Evolutionary conservation across 306 rosid genomes (phyloP).

Genomic region (Psophocarpus tetragonolobus): DNA sequence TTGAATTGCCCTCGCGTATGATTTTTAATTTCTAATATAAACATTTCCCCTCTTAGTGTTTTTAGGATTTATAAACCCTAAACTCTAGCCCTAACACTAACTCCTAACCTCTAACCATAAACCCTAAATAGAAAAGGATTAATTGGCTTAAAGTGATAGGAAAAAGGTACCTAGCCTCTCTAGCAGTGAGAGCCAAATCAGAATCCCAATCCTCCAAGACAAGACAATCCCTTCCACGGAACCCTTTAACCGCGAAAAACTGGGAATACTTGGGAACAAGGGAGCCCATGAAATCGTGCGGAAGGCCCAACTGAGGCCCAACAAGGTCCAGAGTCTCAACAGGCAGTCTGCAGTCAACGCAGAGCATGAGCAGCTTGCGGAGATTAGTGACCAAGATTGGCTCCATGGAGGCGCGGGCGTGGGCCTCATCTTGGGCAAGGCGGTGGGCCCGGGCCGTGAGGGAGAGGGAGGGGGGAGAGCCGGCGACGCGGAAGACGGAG

Average conservation of each 20-base stretch:
- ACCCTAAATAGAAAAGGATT: not conserved
- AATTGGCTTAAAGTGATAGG: not conserved
- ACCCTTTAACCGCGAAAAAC: conserved; percentile 53
- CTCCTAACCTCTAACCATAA: no score
- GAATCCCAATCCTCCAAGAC: conserved; percentile 85
- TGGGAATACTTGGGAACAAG: conserved; percentile 63
- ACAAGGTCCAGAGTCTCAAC: conserved; percentile 58
- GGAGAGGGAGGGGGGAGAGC: conserved; percentile 55
- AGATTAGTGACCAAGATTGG: conserved; percentile 69
- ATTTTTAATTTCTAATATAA: no score
- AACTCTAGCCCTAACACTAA: no score
- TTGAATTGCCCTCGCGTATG: no score
- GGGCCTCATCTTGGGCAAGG: conserved; percentile 57
- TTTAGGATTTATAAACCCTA: no score
- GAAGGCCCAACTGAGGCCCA: conserved; percentile 66
- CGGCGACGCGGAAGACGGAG: conserved; percentile 62
- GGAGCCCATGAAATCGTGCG: conserved; percentile 40
- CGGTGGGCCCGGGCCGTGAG: conserved; percentile 58
- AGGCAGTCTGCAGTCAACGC: conserved; percentile 66
- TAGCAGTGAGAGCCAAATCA: conserved; percentile 58
- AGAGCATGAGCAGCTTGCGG: conserved; percentile 73
- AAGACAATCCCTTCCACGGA: conserved; percentile 55
- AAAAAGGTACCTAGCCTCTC: conserved; percentile 45
- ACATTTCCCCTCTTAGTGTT: no score
- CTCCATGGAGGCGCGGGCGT: conserved; percentile 56